Conservation (phyloP, 495 filamentous ascomycete genomes). For the Tuber calosporum region DNA sequence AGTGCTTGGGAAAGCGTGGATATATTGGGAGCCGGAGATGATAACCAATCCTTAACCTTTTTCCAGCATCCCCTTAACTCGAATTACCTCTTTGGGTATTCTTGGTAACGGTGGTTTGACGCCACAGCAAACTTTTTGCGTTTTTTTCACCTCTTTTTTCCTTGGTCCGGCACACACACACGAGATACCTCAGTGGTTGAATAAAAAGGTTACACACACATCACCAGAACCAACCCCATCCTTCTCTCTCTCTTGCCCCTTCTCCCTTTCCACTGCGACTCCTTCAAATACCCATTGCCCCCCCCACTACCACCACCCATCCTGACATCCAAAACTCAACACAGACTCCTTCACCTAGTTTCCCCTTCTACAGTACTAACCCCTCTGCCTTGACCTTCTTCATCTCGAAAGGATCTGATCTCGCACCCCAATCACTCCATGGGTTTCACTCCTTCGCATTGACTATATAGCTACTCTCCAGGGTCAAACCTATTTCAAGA, state of each 20-base stretch:
- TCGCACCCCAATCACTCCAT: conserved; percentile 2
- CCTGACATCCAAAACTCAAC: background rate
- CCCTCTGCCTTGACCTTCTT: background rate
- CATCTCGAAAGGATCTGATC: background rate
- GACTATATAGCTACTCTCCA: conserved; percentile 38
- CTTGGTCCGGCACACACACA: too few species aligned
- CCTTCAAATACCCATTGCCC: conserved; percentile 10
- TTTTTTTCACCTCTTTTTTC: background rate
- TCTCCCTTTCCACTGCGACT: background rate
- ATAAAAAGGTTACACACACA: background rate
- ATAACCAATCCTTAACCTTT: conserved; percentile 1
- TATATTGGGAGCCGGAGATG: background rate
- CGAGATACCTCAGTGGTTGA: too few species aligned
- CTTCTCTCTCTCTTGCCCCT: background rate
- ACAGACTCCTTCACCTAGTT: background rate
- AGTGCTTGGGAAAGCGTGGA: background rate
- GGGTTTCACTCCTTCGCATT: conserved; percentile 36
- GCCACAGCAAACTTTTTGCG: background rate
- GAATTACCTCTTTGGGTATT: background rate
- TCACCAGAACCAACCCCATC: background rate
- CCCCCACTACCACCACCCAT: background rate
- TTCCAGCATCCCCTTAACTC: background rate
- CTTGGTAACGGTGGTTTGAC: background rate
- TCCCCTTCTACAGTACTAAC: background rate
- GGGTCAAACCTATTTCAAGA: conserved; percentile 20